These are phyloP conservation scores for Saccharomycopsis olivae DNA, from an alignment of 805 yeast species.

Conservation along the genomic window DNA sequence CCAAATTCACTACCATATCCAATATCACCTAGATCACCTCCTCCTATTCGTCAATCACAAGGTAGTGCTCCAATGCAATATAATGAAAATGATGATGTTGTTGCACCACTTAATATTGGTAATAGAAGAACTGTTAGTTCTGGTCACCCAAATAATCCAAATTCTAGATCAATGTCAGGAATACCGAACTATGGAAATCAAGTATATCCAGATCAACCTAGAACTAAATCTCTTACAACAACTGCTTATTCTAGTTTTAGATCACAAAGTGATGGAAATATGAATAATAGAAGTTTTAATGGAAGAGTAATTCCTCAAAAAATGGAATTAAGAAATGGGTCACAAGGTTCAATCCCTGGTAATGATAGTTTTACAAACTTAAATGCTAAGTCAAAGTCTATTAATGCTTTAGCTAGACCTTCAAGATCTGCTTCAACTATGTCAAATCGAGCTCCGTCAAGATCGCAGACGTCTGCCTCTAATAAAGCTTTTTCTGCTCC, in stretches of 20 bases:
- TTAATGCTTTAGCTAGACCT: conserved; percentile 2
- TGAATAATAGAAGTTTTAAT: background rate
- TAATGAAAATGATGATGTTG: conserved; percentile 7
- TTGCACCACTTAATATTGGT: conserved; percentile 8
- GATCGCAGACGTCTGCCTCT: conserved; percentile 8
- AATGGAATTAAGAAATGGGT: background rate
- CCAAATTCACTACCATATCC: too few species aligned
- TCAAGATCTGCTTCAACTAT: conserved; percentile 7
- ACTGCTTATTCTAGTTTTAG: background rate
- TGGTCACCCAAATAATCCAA: conserved; percentile 1
- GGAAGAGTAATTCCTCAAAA: background rate
- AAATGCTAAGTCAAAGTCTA: background rate
- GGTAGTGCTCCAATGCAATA: too few species aligned
- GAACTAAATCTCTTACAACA: conserved; percentile 12
- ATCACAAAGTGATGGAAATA: background rate
- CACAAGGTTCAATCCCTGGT: background rate
- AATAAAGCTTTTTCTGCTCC: conserved; percentile 1
- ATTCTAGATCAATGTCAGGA: background rate
- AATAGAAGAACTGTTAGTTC: conserved; percentile 3
- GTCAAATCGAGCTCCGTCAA: background rate
- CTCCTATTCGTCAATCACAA: too few species aligned
- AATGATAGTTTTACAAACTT: background rate
- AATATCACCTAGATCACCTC: too few species aligned
- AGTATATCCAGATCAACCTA: conserved; percentile 1
- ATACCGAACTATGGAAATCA: background rate